Conservation (phyloP, 148 eudicot genomes). For the Chenopodium berlandieri region DNA sequence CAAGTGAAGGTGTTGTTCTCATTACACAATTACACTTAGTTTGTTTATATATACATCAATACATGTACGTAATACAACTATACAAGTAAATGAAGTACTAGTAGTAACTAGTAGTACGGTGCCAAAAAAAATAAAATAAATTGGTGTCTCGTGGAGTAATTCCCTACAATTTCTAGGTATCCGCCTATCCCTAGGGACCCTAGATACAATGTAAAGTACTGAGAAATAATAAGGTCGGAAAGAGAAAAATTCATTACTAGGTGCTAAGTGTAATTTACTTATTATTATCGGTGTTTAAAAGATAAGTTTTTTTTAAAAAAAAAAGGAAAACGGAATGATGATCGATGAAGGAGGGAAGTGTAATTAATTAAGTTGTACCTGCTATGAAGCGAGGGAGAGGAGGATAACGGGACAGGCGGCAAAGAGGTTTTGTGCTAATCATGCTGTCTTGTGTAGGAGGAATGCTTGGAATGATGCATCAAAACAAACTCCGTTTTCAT, state of each 20-base stretch:
- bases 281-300: background rate
- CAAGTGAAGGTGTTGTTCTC: too few relatives aligned
- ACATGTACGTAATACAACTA: too few relatives aligned
- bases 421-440: slow-evolving; percentile 31
- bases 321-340: slow-evolving; percentile 27
- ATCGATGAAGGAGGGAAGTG: background rate
- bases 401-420: slow-evolving; percentile 19
- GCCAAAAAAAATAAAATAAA: too few relatives aligned
- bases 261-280: background rate
- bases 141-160: too few relatives aligned
- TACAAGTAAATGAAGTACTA: too few relatives aligned
- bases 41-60: too few relatives aligned
- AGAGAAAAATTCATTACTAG: background rate
- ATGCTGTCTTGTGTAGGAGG: slow-evolving; percentile 39
- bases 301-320: slow-evolving; percentile 23
- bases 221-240: background rate
- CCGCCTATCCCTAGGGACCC: too few relatives aligned
- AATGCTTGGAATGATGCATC: slow-evolving; percentile 37
- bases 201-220: background rate
- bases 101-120: too few relatives aligned
- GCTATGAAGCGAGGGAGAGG: background rate
- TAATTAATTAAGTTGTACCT: background rate
- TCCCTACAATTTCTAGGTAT: too few relatives aligned
- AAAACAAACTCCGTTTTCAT: slow-evolving; percentile 35
- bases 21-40: too few relatives aligned